Conservation (phyloP, 805 yeast genomes). For the Cyberlindnera japonica region DNA sequence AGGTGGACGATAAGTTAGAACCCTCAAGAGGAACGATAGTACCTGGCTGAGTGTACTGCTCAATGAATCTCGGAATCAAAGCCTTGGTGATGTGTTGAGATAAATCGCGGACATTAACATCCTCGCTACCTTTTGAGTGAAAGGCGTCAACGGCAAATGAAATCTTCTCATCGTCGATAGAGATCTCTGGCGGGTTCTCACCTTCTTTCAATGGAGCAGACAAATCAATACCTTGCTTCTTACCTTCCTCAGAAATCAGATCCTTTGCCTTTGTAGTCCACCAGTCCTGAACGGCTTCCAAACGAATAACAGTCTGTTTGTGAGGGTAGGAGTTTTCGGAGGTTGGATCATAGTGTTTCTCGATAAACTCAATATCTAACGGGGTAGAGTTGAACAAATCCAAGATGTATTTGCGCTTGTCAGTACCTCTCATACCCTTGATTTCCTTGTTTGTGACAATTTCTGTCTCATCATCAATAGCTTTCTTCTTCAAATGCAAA, state of each 20-base stretch:
- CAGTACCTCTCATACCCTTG: slow-evolving; percentile 84
- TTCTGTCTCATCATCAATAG: slow-evolving; percentile 38
- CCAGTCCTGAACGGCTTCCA: slow-evolving; percentile 91
- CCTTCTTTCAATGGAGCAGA: slow-evolving; percentile 24
- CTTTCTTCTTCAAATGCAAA: slow-evolving; percentile 74
- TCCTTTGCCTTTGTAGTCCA: slow-evolving; percentile 64
- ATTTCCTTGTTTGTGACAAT: slow-evolving; percentile 71
- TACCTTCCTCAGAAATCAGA: slow-evolving; percentile 32
- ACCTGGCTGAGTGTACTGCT: slow-evolving; percentile 41
- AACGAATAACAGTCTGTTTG: slow-evolving; percentile 70
- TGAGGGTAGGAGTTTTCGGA: slow-evolving; percentile 66
- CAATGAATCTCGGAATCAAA: slow-evolving; percentile 61
- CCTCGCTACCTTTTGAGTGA: slow-evolving; percentile 40
- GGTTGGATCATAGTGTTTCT: slow-evolving; percentile 44
- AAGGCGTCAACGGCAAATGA: slow-evolving; percentile 62
- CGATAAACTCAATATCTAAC: slow-evolving; percentile 73
- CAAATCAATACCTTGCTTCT: slow-evolving; percentile 26
- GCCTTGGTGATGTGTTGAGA: slow-evolving; percentile 56
- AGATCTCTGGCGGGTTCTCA: slow-evolving; percentile 45
- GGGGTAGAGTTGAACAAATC: slow-evolving; percentile 86
- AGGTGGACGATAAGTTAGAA: slow-evolving; percentile 55
- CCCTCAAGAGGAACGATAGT: slow-evolving; percentile 76
- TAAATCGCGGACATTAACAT: slow-evolving; percentile 55
- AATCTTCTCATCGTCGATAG: slow-evolving; percentile 44
- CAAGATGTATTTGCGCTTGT: slow-evolving; percentile 77